Evolutionary conservation across 305 asterid species (phyloP).

Genomic region (Ilex paraguariensis): DNA sequence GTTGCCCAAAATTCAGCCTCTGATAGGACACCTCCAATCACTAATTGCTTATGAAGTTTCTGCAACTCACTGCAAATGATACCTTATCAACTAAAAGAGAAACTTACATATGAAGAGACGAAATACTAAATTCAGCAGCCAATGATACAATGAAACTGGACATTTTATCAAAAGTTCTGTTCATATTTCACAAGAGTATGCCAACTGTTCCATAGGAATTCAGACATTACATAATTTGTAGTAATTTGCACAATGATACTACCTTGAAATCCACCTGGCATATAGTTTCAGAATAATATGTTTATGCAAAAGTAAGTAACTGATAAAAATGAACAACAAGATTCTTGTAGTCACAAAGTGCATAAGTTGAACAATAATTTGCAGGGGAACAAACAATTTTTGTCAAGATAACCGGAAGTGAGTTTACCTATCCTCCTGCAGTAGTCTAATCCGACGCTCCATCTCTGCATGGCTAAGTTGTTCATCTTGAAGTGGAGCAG

Average conservation of each 20-base stretch:
- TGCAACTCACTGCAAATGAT: conserved; percentile 82
- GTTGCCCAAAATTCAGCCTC: conserved; percentile 99
- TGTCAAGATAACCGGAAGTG: neutral
- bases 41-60: conserved; percentile 87
- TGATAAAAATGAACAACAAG: too few relatives aligned
- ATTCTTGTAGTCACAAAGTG: too few relatives aligned
- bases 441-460: conserved; percentile 71
- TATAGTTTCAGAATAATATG: too few relatives aligned
- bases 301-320: too few relatives aligned
- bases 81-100: conserved; percentile 27
- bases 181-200: too few relatives aligned
- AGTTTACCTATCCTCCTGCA: conserved; percentile 75
- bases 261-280: too few relatives aligned
- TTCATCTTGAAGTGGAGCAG: conserved; percentile 46
- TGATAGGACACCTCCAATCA: conserved; percentile 68
- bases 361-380: too few relatives aligned
- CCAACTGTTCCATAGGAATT: too few relatives aligned
- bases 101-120: conserved; percentile 16
- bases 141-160: neutral
- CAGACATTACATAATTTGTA: too few relatives aligned
- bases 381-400: too few relatives aligned
- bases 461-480: conserved; percentile 79
- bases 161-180: too few relatives aligned
- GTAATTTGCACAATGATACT: too few relatives aligned
- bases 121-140: conserved; percentile 14